phyloP scores from a whole-genome alignment of 2,329 filamentous ascomycete species.

The Thermoascus crustaceus region DNA sequence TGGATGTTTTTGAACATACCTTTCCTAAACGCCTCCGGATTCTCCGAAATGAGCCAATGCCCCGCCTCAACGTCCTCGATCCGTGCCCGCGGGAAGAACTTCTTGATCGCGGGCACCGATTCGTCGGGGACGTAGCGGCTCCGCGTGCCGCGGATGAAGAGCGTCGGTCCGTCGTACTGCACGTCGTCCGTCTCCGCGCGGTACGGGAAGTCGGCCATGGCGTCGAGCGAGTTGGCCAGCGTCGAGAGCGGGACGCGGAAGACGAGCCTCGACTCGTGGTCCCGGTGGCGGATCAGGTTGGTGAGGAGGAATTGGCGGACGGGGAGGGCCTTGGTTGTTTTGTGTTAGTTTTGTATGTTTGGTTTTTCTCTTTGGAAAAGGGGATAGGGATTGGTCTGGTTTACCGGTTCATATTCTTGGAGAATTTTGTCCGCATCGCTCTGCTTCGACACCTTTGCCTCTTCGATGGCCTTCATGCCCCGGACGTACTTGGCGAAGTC shows the following conservation, averaged over 20 bases:
- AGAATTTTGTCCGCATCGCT: slow-evolving; percentile 76
- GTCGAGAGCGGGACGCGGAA: slow-evolving; percentile 74
- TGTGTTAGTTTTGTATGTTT: slow-evolving; percentile 8
- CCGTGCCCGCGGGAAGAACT: slow-evolving; percentile 34
- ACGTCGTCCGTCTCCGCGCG: slow-evolving; percentile 58
- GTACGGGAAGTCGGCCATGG: slow-evolving; percentile 85
- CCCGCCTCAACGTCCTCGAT: slow-evolving; percentile 35
- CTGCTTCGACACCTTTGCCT: slow-evolving; percentile 57
- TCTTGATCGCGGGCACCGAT: slow-evolving; percentile 31
- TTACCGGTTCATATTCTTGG: slow-evolving; percentile 60
- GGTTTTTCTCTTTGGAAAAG: slow-evolving; percentile 1
- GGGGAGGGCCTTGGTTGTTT: slow-evolving; percentile 49
- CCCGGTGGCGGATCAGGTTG: slow-evolving; percentile 60
- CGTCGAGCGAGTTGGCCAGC: slow-evolving; percentile 58
- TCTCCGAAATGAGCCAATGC: slow-evolving; percentile 40
- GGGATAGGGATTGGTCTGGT: slow-evolving; percentile 5
- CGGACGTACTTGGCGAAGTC: slow-evolving; percentile 73
- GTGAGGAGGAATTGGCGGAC: slow-evolving; percentile 89
- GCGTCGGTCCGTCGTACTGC: slow-evolving; percentile 66
- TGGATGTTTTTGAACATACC: slow-evolving; percentile 16
- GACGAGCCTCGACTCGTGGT: slow-evolving; percentile 42
- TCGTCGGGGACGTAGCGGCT: slow-evolving; percentile 34
- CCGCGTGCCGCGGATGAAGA: slow-evolving; percentile 56
- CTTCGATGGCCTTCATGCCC: slow-evolving; percentile 76
- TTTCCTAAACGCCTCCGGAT: slow-evolving; percentile 34